phyloP scores from a whole-genome alignment of 495 filamentous ascomycete genomes.

The Ascodesmis nigricans region DNA sequence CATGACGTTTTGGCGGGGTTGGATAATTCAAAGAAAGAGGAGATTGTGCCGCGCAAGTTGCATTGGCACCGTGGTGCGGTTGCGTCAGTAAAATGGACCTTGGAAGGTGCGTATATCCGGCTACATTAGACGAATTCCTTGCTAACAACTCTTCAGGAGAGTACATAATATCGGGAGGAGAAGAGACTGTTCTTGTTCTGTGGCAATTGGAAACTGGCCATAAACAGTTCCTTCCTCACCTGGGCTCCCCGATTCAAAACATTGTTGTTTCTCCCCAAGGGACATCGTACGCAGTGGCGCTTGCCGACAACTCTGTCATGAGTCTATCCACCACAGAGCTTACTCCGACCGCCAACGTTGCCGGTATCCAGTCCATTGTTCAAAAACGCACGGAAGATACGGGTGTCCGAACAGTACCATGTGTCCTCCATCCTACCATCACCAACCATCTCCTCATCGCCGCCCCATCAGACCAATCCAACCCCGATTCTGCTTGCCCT shows the following conservation, averaged over 20 bases:
- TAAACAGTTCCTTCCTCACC: conserved; percentile 63
- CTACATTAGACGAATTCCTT: background rate
- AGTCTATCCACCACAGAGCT: conserved; percentile 75
- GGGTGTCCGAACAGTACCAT: conserved; percentile 18
- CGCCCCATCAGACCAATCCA: conserved; percentile 27
- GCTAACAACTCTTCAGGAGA: conserved; percentile 39
- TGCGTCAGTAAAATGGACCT: conserved; percentile 62
- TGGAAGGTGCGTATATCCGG: conserved; percentile 46
- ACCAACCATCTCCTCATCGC: conserved; percentile 38
- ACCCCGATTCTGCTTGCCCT: conserved; percentile 22
- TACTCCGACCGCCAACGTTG: conserved; percentile 52
- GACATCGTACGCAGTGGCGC: conserved; percentile 53
- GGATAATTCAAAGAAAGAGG: conserved; percentile 17
- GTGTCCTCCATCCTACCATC: conserved; percentile 34
- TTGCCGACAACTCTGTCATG: conserved; percentile 80
- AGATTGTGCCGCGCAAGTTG: conserved; percentile 28
- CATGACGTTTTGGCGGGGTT: conserved; percentile 47
- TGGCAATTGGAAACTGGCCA: conserved; percentile 83
- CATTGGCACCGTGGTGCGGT: conserved; percentile 87
- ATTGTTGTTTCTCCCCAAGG: conserved; percentile 61
- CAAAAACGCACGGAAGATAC: background rate
- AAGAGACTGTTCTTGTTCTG: conserved; percentile 74
- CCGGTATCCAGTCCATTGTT: conserved; percentile 45
- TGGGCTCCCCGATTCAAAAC: conserved; percentile 60
- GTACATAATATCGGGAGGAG: conserved; percentile 81